Percentiles rank a stretch among this genome's conserved stretches.
Evolutionary conservation across 2,329 filamentous ascomycete species (phyloP).

Genomic region (Scedosporium aurantiacum): DNA sequence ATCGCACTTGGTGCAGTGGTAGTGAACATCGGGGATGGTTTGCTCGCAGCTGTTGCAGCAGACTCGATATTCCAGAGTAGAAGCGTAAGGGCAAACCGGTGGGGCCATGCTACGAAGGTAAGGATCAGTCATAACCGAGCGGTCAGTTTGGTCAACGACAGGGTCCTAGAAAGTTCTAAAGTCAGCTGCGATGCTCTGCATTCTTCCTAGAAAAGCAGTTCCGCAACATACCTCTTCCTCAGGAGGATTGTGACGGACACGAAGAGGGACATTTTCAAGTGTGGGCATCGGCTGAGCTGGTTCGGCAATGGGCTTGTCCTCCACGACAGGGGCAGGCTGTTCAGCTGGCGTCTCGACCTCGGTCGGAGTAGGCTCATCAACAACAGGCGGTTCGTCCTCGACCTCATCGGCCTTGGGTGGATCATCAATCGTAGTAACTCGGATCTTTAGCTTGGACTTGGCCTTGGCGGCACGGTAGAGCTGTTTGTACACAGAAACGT

Average conservation of each 20-base stretch:
- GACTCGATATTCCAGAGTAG: slow-evolving; percentile 54
- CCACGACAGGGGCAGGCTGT: background rate
- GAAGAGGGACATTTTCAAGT: no score
- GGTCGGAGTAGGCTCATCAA: background rate
- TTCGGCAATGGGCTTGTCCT: background rate
- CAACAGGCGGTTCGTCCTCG: slow-evolving; percentile 28
- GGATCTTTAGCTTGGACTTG: slow-evolving; percentile 92
- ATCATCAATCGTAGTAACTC: slow-evolving; percentile 42
- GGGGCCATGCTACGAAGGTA: background rate
- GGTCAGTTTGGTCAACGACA: background rate
- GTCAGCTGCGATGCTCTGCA: background rate
- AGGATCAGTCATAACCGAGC: background rate
- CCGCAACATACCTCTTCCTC: no score
- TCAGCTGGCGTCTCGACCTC: slow-evolving; percentile 9
- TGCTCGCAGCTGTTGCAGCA: slow-evolving; percentile 87
- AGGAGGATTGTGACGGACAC: no score
- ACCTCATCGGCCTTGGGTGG: slow-evolving; percentile 31
- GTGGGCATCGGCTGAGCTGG: no score
- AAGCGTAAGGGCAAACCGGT: background rate
- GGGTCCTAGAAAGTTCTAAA: background rate
- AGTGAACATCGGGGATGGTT: slow-evolving; percentile 72
- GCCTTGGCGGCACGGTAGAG: slow-evolving; percentile 94
- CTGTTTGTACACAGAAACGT: slow-evolving; percentile 85
- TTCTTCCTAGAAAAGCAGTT: no score
- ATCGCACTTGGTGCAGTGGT: slow-evolving; percentile 89